A percentile compares a stretch with the other conserved stretches of the same genome.
Conservation (phyloP, 306 rosid genomes). For the Lathyrus oleraceus region DNA sequence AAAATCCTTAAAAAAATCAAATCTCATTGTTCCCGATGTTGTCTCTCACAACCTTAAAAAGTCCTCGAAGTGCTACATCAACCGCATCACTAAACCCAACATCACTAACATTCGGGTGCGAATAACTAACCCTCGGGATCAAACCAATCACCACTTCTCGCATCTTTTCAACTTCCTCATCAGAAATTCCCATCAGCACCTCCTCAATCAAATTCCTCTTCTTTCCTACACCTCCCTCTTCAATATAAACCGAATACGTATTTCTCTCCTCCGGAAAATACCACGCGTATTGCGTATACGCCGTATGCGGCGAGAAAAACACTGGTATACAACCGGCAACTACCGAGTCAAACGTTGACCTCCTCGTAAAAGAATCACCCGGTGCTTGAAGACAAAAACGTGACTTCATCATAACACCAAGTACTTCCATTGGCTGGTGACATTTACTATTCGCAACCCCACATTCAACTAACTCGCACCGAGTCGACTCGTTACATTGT, state of each 20-base stretch:
- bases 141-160: slow-evolving; percentile 44
- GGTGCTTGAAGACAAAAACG: slow-evolving; percentile 71
- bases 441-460: slow-evolving; percentile 35
- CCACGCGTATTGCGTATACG: slow-evolving; percentile 74
- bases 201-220: slow-evolving; percentile 47
- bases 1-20: background rate
- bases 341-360: slow-evolving; percentile 72
- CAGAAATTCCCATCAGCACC: slow-evolving; percentile 43
- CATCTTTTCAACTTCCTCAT: slow-evolving; percentile 45
- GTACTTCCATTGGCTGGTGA: slow-evolving; percentile 48
- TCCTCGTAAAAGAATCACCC: slow-evolving; percentile 73
- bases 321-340: slow-evolving; percentile 74
- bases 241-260: slow-evolving; percentile 56
- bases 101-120: slow-evolving; percentile 53
- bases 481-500: slow-evolving; percentile 50
- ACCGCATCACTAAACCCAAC: slow-evolving; percentile 56
- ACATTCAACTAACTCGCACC: slow-evolving; percentile 53
- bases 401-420: slow-evolving; percentile 51
- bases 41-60: background rate
- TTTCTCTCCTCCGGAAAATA: slow-evolving; percentile 40
- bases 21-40: background rate
- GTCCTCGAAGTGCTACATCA: slow-evolving; percentile 47
- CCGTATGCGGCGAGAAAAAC: slow-evolving; percentile 72
- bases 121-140: slow-evolving; percentile 57
- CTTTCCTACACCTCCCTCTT: slow-evolving; percentile 42